Percentiles rank a stretch among this genome's conserved stretches.
Evolutionary conservation across 2,329 filamentous ascomycete species (phyloP).

Genomic region (Exserohilum rostratum): DNA sequence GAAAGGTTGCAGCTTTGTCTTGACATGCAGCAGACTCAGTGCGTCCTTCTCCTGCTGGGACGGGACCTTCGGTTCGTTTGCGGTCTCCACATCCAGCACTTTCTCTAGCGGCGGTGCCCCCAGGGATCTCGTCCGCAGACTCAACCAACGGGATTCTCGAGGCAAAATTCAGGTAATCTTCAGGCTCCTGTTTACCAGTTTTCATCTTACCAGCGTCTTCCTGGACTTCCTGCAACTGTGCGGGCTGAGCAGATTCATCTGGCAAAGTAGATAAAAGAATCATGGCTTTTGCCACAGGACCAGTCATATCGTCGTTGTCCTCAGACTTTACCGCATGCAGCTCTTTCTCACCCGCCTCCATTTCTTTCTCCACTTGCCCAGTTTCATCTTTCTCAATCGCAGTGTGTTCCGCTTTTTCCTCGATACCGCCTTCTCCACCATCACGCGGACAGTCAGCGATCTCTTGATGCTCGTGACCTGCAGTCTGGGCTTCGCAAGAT

Average conservation of each 20-base stretch:
- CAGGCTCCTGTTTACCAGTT: background rate
- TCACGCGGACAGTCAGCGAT: background rate
- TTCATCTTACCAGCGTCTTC: background rate
- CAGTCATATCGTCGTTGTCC: background rate
- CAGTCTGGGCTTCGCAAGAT: no score
- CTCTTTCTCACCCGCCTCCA: background rate
- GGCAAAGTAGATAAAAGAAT: background rate
- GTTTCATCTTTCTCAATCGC: background rate
- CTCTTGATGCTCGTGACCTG: background rate
- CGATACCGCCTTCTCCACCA: background rate
- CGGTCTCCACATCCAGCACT: background rate
- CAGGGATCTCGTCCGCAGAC: background rate
- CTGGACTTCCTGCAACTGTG: no score
- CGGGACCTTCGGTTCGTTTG: background rate
- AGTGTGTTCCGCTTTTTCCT: no score
- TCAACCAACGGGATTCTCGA: background rate
- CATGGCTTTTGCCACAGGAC: background rate
- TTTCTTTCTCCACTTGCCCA: background rate
- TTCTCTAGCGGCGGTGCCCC: background rate
- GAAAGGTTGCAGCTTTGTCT: background rate
- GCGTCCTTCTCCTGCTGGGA: background rate
- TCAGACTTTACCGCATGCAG: background rate
- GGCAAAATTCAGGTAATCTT: no score
- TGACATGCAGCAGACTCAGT: background rate
- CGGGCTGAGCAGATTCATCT: no score